phyloP scores from a whole-genome alignment of 2,329 filamentous ascomycete genomes.

The Parafenestella ontariensis region DNA sequence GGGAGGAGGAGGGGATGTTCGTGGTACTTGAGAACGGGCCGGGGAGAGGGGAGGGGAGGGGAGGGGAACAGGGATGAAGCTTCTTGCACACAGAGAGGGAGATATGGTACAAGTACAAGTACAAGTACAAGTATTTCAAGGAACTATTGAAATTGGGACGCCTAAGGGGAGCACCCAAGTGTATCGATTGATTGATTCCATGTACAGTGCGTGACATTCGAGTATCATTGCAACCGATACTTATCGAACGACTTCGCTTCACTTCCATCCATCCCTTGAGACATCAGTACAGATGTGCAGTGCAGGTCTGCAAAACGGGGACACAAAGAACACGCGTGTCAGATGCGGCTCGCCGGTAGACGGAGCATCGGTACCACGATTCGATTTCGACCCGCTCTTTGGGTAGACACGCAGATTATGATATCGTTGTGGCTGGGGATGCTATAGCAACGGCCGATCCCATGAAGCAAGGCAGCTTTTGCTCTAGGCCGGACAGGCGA shows the following conservation, averaged over 20 bases:
- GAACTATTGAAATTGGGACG: too few species aligned
- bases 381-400: not conserved
- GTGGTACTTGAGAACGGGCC: constrained; percentile 8
- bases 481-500: not conserved
- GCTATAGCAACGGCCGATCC: not conserved
- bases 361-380: constrained; percentile 1
- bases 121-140: too few species aligned
- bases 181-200: too few species aligned
- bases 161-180: too few species aligned
- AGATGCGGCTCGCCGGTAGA: not conserved
- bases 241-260: too few species aligned
- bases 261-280: not conserved
- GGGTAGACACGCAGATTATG: constrained; percentile 3
- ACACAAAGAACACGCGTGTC: not conserved
- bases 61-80: not conserved
- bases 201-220: not conserved
- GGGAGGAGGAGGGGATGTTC: too few species aligned
- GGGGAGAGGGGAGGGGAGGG: too few species aligned
- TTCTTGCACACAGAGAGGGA: too few species aligned
- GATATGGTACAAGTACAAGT: too few species aligned
- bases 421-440: not conserved
- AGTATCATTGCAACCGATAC: too few species aligned
- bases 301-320: not conserved
- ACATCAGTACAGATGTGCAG: not conserved
- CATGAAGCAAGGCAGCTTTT: constrained; percentile 2